These are phyloP conservation scores for Bassia scoparia DNA, from an alignment of 148 eudicot species.

Conservation along the genomic window DNA sequence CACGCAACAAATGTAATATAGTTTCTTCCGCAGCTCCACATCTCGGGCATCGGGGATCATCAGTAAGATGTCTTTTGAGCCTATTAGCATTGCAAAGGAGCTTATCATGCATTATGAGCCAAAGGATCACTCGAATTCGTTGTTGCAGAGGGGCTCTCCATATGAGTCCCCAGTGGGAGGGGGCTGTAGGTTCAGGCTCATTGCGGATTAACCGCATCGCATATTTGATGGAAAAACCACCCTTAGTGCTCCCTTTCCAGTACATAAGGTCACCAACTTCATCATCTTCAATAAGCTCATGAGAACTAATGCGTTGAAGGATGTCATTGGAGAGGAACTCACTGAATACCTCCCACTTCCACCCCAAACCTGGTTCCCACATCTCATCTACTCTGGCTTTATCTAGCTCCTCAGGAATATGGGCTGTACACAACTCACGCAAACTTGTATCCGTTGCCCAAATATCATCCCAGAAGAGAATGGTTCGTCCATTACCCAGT, in stretches of 20 bases:
- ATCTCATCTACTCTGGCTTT: neutral
- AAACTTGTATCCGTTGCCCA: neutral
- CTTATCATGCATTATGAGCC: neutral
- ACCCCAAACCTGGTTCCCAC: neutral
- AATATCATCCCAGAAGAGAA: neutral
- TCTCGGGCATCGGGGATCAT: neutral
- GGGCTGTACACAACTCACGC: accelerated
- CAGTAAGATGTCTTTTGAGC: neutral
- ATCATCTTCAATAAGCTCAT: neutral
- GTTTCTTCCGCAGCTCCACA: neutral
- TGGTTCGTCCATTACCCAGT: neutral
- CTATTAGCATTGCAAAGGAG: neutral
- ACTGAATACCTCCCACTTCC: neutral
- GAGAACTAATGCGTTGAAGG: neutral
- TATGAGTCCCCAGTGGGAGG: neutral
- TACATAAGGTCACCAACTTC: neutral
- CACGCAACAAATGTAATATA: neutral
- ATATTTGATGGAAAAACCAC: neutral
- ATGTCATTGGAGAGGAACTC: neutral
- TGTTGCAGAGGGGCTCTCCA: neutral
- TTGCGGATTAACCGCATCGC: neutral
- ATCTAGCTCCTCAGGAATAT: neutral
- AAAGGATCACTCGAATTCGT: neutral
- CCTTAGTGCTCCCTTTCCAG: neutral
- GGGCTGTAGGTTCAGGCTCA: neutral